Evolutionary conservation across 306 rosid genomes (phyloP).

Genomic region (Vigna nakashimae): DNA sequence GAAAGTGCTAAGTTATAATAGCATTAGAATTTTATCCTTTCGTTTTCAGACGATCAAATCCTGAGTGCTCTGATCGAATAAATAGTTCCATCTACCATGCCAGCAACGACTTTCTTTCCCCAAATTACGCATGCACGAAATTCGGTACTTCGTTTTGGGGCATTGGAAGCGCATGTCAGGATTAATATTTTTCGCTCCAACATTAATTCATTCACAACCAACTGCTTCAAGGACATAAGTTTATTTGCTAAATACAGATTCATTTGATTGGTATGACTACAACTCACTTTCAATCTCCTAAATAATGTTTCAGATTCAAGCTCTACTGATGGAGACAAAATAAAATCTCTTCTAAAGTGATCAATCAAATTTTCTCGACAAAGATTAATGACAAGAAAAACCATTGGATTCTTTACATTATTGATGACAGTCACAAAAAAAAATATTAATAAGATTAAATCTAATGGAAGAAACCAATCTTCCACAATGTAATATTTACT

Average conservation of each 20-base stretch:
- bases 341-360: no score
- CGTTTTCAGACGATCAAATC: neutral
- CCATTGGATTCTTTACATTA: no score
- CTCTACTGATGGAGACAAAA: no score
- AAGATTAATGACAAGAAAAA: no score
- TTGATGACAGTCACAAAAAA: no score
- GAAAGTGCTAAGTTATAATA: neutral
- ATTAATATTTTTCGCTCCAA: neutral
- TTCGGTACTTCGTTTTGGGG: neutral
- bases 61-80: neutral
- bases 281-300: no score
- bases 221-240: neutral
- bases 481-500: no score
- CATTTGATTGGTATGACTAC: no score
- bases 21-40: neutral
- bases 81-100: neutral
- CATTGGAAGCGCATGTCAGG: neutral
- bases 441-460: no score
- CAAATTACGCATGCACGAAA: conserved; percentile 7
- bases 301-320: no score
- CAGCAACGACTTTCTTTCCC: neutral
- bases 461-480: no score
- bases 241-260: neutral
- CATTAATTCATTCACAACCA: neutral
- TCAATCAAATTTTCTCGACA: no score